Evolutionary conservation across 1,284 basidiomycete genomes (phyloP), one percentile per base, ranked within the genome.

Genomic region (Caloboletus firmus): DNA sequence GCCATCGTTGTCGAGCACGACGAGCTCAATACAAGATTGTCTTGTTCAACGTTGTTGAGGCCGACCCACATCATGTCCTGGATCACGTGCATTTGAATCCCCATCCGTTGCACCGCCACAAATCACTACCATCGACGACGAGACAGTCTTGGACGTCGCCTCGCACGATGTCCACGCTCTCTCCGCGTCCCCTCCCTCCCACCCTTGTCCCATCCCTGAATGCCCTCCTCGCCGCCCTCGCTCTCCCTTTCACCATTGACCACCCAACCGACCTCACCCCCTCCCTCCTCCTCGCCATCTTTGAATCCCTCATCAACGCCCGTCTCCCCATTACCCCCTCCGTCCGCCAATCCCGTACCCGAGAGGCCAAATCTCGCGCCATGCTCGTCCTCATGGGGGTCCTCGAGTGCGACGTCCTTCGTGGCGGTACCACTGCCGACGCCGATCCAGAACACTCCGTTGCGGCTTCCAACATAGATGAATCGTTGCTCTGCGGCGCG

Each of bases 311-410:
- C 51, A 74, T 86, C 36, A 58, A 70, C 49, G 65, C 69, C 4
- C 78, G 78, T 30, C 74, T 82, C 8, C 79, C 79, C 30, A 75
- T 85, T 54, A 57, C 75, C 40, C 34, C 67, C 12, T 52, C 67
- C 31, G 69, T 79, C 30, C 75, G 80, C 49, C 72, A 70, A 9
- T 73, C 74, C 30, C 72, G 71, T 51, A 75, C 73, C 22, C 64
- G 66, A 40, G 69, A 71, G 35, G 70, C 73, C 18, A 76, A 76
- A 58, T 70, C 78, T 13, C 72, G 83, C 31, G 82, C 83, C 43
- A 88, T 90, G 78, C 89, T 91, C 65, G 77, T 92, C 13, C 85
- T 93, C 54, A 77, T 92, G 18, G 89, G 89, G 24, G 82, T 87
- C 4, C 74, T 93, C 5, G 86, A 89, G 51, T 81, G 77, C 42